Conservation (phyloP, 73 alveolate species). For the Paramecium bursaria region DNA sequence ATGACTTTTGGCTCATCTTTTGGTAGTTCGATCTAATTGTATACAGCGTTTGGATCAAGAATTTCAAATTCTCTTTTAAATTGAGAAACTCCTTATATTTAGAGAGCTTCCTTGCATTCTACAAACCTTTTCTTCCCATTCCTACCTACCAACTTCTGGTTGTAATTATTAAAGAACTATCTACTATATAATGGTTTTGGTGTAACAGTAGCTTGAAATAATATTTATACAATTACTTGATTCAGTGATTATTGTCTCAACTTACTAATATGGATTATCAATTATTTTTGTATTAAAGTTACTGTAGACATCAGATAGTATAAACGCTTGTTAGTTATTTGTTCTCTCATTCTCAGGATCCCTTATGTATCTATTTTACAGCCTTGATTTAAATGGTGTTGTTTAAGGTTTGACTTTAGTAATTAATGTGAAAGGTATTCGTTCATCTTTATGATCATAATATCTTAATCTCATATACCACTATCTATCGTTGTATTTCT, state of each 20-base stretch:
- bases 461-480: slow-evolving; percentile 58
- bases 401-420: neutral
- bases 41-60: neutral
- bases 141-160: neutral
- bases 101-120: neutral
- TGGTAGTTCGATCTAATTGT: neutral
- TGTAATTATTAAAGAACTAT: neutral
- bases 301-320: slow-evolving; percentile 21
- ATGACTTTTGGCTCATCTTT: slow-evolving; percentile 18
- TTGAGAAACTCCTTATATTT: neutral
- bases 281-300: slow-evolving; percentile 35
- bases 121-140: slow-evolving; percentile 29
- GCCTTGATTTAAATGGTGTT: neutral
- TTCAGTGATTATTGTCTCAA: slow-evolving; percentile 3
- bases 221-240: neutral
- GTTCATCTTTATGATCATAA: slow-evolving; percentile 49
- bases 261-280: slow-evolving; percentile 49
- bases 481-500: slow-evolving; percentile 22
- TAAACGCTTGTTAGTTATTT: neutral
- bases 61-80: neutral
- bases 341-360: slow-evolving; percentile 35
- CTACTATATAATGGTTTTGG: neutral
- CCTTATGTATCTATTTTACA: neutral
- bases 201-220: neutral
- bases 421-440: slow-evolving; percentile 31